Conservation (phyloP, 164 flowering plant species). For the Hamamelis virginiana region DNA sequence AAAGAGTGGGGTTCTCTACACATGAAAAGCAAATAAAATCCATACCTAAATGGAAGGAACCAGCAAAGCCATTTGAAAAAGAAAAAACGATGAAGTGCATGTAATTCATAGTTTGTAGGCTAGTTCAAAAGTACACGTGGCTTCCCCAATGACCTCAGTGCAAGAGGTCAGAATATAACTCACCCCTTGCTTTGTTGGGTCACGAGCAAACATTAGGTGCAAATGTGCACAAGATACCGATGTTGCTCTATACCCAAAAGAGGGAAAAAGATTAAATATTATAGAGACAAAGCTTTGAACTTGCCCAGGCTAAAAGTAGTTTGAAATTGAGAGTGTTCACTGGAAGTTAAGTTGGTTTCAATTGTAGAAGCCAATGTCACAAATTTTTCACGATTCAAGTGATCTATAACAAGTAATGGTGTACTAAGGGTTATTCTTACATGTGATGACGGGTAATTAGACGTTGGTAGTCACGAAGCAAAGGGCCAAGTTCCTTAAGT, state of each 20-base stretch:
- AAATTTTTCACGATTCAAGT: not conserved
- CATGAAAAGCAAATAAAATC: not conserved
- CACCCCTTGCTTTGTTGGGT: not conserved
- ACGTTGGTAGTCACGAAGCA: constrained; percentile 91
- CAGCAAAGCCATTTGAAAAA: not conserved
- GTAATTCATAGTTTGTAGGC: not conserved
- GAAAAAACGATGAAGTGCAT: not conserved
- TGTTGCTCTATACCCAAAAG: too few species aligned
- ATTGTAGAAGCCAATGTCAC: not conserved
- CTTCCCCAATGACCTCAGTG: not conserved
- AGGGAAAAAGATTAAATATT: not conserved
- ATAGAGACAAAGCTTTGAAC: not conserved
- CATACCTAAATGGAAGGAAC: not conserved
- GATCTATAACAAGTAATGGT: not conserved
- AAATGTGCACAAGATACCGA: not conserved
- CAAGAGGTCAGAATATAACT: not conserved
- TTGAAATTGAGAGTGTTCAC: not conserved
- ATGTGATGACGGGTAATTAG: constrained; percentile 46
- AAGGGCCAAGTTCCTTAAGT: constrained; percentile 80
- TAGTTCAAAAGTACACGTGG: not conserved
- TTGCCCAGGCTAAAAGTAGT: not conserved
- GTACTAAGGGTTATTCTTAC: constrained; percentile 46
- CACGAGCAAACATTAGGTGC: not conserved
- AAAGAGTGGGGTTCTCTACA: too few species aligned
- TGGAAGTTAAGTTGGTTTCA: constrained; percentile 5